Conservation (phyloP, 2,329 filamentous ascomycete species). For the Fusarium transvaalense region DNA sequence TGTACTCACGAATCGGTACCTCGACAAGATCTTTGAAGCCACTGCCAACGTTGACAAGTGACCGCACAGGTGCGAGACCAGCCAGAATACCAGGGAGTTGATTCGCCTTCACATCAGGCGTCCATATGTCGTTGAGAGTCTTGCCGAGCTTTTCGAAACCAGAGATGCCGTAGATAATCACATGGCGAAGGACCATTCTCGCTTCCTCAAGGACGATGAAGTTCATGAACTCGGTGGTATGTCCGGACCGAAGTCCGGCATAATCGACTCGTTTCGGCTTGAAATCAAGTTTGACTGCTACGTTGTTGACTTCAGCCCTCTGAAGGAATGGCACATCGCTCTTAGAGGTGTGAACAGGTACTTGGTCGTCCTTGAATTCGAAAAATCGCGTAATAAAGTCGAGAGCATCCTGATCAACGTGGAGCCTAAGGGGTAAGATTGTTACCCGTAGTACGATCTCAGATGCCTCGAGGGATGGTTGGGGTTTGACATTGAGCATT, state of each 20-base stretch:
- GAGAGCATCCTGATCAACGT: conserved; percentile 96
- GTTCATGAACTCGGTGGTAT: conserved; percentile 99
- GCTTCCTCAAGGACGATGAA: conserved; percentile 93
- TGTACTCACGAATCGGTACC: conserved; percentile 91
- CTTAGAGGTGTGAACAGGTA: conserved; percentile 66
- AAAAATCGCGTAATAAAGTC: conserved; percentile 99
- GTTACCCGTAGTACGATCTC: conserved; percentile 87
- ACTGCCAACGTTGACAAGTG: conserved; percentile 89
- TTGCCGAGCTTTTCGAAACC: conserved; percentile 92
- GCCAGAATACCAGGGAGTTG: conserved; percentile 91
- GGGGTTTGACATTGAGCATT: conserved; percentile 86
- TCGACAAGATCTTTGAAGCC: conserved; percentile 89
- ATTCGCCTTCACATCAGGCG: conserved; percentile 88
- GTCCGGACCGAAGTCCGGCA: conserved; percentile 88
- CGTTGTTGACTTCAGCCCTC: conserved; percentile 84
- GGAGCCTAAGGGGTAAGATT: conserved; percentile 85
- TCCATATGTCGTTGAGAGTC: conserved; percentile 96
- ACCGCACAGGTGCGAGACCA: conserved; percentile 89
- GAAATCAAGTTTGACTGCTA: conserved; percentile 90
- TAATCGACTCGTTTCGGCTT: conserved; percentile 99
- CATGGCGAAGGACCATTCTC: conserved; percentile 85
- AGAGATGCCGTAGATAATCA: conserved; percentile 91
- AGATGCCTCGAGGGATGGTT: conserved; percentile 85
- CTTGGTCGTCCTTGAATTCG: conserved; percentile 88
- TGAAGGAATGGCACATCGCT: conserved; percentile 89